Evolutionary conservation across 164 flowering plant species (phyloP).

Genomic region (Amborella trichopoda): DNA sequence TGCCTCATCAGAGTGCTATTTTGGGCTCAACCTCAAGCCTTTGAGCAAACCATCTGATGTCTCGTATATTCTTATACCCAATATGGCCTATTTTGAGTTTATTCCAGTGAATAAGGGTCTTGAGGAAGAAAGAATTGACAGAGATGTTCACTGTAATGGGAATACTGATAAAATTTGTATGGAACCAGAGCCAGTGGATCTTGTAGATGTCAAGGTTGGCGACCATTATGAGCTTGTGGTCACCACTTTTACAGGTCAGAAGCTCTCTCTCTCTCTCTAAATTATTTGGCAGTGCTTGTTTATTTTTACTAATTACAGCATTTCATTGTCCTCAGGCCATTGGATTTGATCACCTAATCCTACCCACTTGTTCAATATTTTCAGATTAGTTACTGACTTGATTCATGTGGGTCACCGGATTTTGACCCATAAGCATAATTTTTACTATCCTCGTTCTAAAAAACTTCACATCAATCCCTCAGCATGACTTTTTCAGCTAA

Average conservation of each 20-base stretch:
- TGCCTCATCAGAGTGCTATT: constrained; percentile 66
- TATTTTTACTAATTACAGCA: too few species aligned
- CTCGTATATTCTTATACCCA: constrained; percentile 52
- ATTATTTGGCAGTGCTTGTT: too few species aligned
- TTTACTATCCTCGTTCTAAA: too few species aligned
- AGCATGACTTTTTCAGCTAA: too few species aligned
- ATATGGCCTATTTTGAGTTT: constrained; percentile 71
- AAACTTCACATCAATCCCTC: too few species aligned
- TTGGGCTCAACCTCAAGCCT: constrained; percentile 57
- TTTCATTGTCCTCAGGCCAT: too few species aligned
- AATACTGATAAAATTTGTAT: constrained; percentile 5
- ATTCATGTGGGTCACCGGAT: too few species aligned
- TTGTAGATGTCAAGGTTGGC: constrained; percentile 44
- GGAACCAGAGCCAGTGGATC: constrained; percentile 30
- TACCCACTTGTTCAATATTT: too few species aligned
- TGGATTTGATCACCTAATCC: too few species aligned
- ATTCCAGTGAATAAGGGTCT: constrained; percentile 28
- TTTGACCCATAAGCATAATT: too few species aligned
- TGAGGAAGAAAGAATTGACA: constrained; percentile 5
- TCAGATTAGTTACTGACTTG: too few species aligned
- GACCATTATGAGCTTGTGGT: constrained; percentile 55
- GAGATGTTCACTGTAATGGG: constrained; percentile 13
- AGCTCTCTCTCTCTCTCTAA: not conserved
- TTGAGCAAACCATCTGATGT: constrained; percentile 45
- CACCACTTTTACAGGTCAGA: constrained; percentile 55